phyloP scores from a whole-genome alignment of 192 early-diverging fungal species.

The Spizellomyces punctatus region DNA sequence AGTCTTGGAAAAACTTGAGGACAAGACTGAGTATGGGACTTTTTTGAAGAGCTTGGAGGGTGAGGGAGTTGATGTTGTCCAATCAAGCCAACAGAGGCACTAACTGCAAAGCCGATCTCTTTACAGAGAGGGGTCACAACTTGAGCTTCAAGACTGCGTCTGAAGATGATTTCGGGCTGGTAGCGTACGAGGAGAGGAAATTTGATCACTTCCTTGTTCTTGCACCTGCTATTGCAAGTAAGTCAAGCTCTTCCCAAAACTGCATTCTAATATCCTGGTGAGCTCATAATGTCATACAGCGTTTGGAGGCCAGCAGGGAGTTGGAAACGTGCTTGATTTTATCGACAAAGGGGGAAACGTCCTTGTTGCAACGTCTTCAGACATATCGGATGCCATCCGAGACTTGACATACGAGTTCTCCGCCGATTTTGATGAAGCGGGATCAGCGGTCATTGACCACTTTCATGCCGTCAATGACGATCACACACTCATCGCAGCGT shows the following conservation, averaged over 20 bases:
- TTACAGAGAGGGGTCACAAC: slow-evolving; percentile 61
- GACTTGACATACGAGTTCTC: slow-evolving; percentile 90
- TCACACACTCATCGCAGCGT: slow-evolving; percentile 60
- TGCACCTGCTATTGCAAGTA: slow-evolving; percentile 71
- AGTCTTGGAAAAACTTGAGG: slow-evolving; percentile 33
- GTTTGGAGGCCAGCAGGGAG: slow-evolving; percentile 50
- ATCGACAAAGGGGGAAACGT: slow-evolving; percentile 91
- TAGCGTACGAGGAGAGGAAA: slow-evolving; percentile 59
- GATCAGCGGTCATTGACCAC: slow-evolving; percentile 74
- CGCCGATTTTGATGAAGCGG: slow-evolving; percentile 77
- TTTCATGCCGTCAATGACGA: slow-evolving; percentile 57
- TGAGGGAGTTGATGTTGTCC: slow-evolving; percentile 8
- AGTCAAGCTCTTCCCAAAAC: slow-evolving; percentile 14
- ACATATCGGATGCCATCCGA: slow-evolving; percentile 68
- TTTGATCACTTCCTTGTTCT: slow-evolving; percentile 86
- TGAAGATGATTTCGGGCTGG: slow-evolving; percentile 56
- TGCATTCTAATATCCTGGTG: background rate
- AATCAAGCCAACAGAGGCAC: no score
- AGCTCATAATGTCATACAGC: slow-evolving; percentile 21
- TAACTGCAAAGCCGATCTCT: background rate
- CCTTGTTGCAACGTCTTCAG: slow-evolving; percentile 68
- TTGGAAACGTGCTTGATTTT: slow-evolving; percentile 75
- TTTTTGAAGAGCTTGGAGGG: slow-evolving; percentile 40
- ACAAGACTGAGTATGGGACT: slow-evolving; percentile 19
- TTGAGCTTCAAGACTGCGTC: slow-evolving; percentile 57